Evolutionary conservation across 257 asterid genomes (phyloP), one percentile per base, ranked within the genome.

Genomic region (Salvia miltiorrhiza): DNA sequence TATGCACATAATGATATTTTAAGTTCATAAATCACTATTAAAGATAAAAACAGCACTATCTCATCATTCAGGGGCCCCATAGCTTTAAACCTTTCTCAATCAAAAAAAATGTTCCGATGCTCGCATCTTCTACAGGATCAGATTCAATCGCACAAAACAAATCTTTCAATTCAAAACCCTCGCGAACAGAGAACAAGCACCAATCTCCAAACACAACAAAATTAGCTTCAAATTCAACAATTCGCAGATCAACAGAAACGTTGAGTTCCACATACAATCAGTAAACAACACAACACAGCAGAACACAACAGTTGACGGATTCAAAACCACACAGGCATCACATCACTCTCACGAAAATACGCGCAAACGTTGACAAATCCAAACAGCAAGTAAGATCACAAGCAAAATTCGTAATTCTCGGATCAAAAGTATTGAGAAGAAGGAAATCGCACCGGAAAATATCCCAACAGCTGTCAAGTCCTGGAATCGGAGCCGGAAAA

Each of bases 381-480:
- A 16, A 39, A 52, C 54, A 45, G 50, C 52, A 5, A 47, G 62
- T 21, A 32, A 5, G 20, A n/a, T 63, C 63, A 56, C 9, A 26
- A 9, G 69, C 53, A 58, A 33, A n/a, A 3, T 71, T 41, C 64
- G 73, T 56, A 43, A 33, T 19, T 32, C 19, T 45, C 37, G 14
- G 37, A 75, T 30, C 43, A 58, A 58, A 63, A 47, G 3, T 24
- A 44, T 26, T 5, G n/a, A 63, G 35, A 64, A 9, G n/a, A n/a
- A 14, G 2, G 49, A 39, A 80, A 60, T 39, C 83, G 53, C 43
- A 92, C 98, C 98, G 92, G 86, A 93, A 93, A 80, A 93, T 85
- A 56, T 93, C 98, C 98, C 98, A 93, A 47, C 97, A 90, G 78
- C 92, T 50, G 56, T 88, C 90, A 8, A 93, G 77, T 4, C 97